Evolutionary conservation across 208 protist species (phyloP).

Genomic region (Crithidia brevicula): DNA sequence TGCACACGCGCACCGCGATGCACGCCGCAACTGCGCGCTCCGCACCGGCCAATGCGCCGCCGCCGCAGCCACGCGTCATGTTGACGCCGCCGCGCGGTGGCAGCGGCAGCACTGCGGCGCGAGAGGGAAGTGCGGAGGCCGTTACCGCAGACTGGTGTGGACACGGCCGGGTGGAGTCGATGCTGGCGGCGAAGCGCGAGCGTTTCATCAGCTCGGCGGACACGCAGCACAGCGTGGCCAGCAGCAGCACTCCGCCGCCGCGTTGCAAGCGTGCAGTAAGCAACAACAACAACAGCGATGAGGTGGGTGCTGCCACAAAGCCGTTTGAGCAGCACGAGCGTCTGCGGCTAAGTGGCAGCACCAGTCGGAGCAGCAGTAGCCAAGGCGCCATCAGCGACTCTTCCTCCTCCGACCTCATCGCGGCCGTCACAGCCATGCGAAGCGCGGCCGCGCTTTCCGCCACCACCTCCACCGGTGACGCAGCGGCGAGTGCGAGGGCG

Average conservation of each 20-base stretch:
- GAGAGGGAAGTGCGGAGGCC: constrained; percentile 1
- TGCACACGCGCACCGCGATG: not conserved
- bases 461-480: no score
- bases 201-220: constrained; percentile 29
- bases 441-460: not conserved
- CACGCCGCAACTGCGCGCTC: not conserved
- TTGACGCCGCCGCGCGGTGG: constrained; percentile 4
- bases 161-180: constrained; percentile 1
- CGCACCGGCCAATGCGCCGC: not conserved
- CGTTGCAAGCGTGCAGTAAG: constrained; percentile 13
- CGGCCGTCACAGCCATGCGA: not conserved
- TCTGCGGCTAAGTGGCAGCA: constrained; percentile 12
- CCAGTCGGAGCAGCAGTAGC: constrained; percentile 17
- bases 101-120: not conserved
- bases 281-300: not conserved
- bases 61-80: not conserved
- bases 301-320: not conserved
- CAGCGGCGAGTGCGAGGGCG: no score
- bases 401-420: constrained; percentile 7
- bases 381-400: constrained; percentile 5
- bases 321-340: not conserved
- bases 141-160: constrained; percentile 6
- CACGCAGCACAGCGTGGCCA: constrained; percentile 31
- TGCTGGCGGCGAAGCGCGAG: constrained; percentile 24
- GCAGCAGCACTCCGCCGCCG: constrained; percentile 19